Percentiles rank a stretch among this genome's conserved stretches.
Conservation (phyloP, 257 asterid species). For the Ocimum tenuiflorum region DNA sequence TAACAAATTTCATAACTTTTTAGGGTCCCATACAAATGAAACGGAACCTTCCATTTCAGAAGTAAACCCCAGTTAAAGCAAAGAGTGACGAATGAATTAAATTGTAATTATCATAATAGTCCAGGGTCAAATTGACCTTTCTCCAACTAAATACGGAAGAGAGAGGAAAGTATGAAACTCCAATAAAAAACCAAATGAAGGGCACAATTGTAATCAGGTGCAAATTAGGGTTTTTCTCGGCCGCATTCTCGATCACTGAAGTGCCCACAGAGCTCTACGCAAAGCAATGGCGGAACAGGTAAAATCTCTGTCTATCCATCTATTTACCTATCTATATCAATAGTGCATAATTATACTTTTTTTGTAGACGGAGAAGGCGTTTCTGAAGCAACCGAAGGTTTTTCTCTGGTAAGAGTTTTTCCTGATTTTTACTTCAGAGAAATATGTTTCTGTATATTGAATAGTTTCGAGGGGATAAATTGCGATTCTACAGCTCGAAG, state of each 20-base stretch:
- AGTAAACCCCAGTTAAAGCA: too few relatives aligned
- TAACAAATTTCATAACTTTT: too few relatives aligned
- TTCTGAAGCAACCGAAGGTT: constrained; percentile 32
- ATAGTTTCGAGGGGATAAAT: not conserved
- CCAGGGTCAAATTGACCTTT: too few relatives aligned
- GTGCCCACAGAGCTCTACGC: not conserved
- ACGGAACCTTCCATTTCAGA: too few relatives aligned
- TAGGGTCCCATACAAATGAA: too few relatives aligned
- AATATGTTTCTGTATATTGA: not conserved
- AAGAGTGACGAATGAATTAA: too few relatives aligned
- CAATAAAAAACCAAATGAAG: not conserved
- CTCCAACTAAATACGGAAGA: too few relatives aligned
- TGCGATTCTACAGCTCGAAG: constrained; percentile 29
- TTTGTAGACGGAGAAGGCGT: constrained; percentile 32
- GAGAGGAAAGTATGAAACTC: not conserved
- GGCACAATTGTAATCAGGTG: not conserved
- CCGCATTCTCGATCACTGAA: not conserved
- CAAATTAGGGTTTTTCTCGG: constrained; percentile 12
- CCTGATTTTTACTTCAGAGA: not conserved
- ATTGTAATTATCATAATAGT: too few relatives aligned
- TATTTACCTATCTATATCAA: not conserved
- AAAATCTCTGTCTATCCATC: not conserved
- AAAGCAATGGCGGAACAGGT: constrained; percentile 28
- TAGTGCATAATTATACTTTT: not conserved
- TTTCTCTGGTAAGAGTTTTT: constrained; percentile 24